Percentiles rank a stretch among this genome's conserved stretches.
Evolutionary conservation across 2,329 filamentous ascomycete species (phyloP).

Genomic region (Xylaria sp.): DNA sequence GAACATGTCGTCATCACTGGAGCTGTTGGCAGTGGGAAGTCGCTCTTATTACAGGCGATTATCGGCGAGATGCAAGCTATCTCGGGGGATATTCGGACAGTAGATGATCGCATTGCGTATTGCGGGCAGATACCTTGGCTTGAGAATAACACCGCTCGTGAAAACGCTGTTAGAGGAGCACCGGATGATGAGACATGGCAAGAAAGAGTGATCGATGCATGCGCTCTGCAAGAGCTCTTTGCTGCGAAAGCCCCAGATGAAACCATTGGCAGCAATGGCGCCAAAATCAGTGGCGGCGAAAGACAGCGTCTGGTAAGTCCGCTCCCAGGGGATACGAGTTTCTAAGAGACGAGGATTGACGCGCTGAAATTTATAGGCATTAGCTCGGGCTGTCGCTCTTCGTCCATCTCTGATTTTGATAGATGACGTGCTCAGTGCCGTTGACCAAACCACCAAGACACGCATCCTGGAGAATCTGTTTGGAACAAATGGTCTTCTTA

Average conservation of each 20-base stretch:
- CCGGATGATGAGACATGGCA: constrained; percentile 26
- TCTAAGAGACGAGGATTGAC: not conserved
- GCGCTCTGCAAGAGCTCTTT: constrained; percentile 29
- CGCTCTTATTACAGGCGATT: constrained; percentile 32
- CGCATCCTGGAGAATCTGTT: constrained; percentile 25
- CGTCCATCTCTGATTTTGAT: constrained; percentile 30
- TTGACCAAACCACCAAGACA: constrained; percentile 29
- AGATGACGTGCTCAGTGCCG: constrained; percentile 36
- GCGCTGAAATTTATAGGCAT: constrained; percentile 30
- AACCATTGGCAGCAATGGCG: constrained; percentile 41
- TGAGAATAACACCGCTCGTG: constrained; percentile 28
- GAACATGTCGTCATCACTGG: constrained; percentile 34
- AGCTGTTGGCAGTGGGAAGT: constrained; percentile 39
- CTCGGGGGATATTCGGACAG: constrained; percentile 22
- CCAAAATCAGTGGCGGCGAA: constrained; percentile 33
- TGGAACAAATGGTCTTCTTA: constrained; percentile 17
- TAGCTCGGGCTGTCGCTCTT: constrained; percentile 34
- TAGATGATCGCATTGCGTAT: constrained; percentile 25
- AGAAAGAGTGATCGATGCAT: constrained; percentile 30
- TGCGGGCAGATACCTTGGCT: constrained; percentile 37
- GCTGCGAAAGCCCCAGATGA: constrained; percentile 23
- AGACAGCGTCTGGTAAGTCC: constrained; percentile 28
- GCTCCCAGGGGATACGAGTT: not conserved
- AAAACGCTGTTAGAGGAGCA: constrained; percentile 30
- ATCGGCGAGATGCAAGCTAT: constrained; percentile 29